Evolutionary conservation across 2,329 filamentous ascomycete species (phyloP), one percentile per base, ranked within the genome.

Genomic region (Pseudogymnoascus sp.): DNA sequence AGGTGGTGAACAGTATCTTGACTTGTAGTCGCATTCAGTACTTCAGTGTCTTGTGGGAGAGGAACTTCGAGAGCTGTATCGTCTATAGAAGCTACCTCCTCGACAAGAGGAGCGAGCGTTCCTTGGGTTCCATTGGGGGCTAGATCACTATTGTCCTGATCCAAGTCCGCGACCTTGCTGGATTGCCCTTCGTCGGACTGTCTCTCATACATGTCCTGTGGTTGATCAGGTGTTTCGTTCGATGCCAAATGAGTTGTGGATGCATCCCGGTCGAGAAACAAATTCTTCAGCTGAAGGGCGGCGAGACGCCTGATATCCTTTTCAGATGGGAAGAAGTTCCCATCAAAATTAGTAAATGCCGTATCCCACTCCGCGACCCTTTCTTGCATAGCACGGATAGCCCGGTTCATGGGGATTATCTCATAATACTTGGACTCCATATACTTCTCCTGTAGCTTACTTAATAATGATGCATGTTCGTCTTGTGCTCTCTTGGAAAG

Each of bases 351-450:
- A 62, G 86, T 82, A 76, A 99, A 99, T 0, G 86, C 86, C 23
- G 88, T 86, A 71, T 99, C 95, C 94, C 94, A 99, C 66, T 92
- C 91, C 19, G 92, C 87, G 3, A 93, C 92, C 68, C 90, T 95
- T 72, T 97, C 92, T 66, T 97, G 87, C 80, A 96, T 94, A 62
- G 91, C 89, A 67, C 93, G 87, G 59, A 97, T 84, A 6, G 93
- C 89, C 63, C 88, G 83, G 69, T 97, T 99, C 66, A 99, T 82
- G 0, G 95, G 94, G 59, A 97, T 92, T 62, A 97, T 88, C 74
- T 99, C 94, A 78, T 96, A 99, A 72, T 97, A 97, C 71, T 91
- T 92, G 2, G 92, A 96, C 66, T 87, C 87, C 77, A 94, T 92
- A 72, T 99, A 99, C 65, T 90, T 91, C 35, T 92, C 87, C 73